Conservation (phyloP, 768 basidiomycete genomes). For the Hortiboletus flavorubellus region DNA sequence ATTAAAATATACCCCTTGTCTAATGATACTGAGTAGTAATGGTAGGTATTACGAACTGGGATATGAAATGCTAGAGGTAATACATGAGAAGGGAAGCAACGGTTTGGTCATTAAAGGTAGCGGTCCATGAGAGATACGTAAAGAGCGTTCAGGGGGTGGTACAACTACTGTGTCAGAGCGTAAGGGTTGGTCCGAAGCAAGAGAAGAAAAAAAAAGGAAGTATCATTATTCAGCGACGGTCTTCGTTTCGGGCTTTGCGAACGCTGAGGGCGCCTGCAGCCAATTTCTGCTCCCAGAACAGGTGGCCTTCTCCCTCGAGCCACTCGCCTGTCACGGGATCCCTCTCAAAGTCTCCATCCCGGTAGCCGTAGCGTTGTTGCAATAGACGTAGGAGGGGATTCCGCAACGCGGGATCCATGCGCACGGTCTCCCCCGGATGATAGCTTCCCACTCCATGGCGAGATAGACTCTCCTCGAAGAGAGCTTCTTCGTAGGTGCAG, state of each 20-base stretch:
- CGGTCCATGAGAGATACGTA: conserved; percentile 26
- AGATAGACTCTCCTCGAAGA: conserved; percentile 81
- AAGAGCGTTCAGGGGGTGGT: conserved; percentile 16
- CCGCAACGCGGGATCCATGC: conserved; percentile 85
- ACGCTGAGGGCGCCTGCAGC: conserved; percentile 35
- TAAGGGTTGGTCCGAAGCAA: background rate
- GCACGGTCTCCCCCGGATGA: conserved; percentile 77
- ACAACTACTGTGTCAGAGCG: conserved; percentile 13
- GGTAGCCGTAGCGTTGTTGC: conserved; percentile 70
- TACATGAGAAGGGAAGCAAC: conserved; percentile 15
- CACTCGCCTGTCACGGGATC: conserved; percentile 62
- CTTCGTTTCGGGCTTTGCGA: conserved; percentile 36
- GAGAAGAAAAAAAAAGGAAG: background rate
- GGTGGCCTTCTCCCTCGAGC: conserved; percentile 62
- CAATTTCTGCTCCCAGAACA: conserved; percentile 59
- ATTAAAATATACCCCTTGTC: conserved; percentile 18
- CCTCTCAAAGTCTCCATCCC: conserved; percentile 83
- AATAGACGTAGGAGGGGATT: conserved; percentile 76
- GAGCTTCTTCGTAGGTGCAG: conserved; percentile 78
- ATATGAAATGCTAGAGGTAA: conserved; percentile 19
- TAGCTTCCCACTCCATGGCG: conserved; percentile 81
- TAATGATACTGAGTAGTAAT: conserved; percentile 16
- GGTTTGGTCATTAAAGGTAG: conserved; percentile 15
- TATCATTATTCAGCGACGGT: conserved; percentile 32
- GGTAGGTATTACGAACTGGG: conserved; percentile 20